Conservation (phyloP, 768 basidiomycete genomes). For the Rubroboletus pulcherrimus region DNA sequence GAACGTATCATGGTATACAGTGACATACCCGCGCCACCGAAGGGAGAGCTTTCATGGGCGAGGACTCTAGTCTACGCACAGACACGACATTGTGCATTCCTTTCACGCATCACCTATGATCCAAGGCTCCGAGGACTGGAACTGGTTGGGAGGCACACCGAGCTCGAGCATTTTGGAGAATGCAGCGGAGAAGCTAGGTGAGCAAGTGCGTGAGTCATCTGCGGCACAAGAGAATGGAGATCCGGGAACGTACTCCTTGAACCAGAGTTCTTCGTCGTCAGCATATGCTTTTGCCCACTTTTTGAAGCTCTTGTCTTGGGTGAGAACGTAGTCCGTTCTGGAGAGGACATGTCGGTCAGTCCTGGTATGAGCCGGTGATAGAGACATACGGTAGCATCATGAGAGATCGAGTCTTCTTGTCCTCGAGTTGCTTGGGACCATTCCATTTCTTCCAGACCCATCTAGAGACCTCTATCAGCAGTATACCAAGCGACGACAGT, state of each 20-base stretch:
- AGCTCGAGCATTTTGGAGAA: constrained; percentile 85
- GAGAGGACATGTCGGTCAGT: not conserved
- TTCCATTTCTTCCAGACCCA: constrained; percentile 97
- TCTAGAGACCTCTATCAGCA: constrained; percentile 28
- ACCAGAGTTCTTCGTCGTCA: constrained; percentile 79
- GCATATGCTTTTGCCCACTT: constrained; percentile 87
- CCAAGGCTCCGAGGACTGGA: constrained; percentile 72
- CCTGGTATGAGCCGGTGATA: not conserved
- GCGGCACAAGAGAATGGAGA: not conserved
- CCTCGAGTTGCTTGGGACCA: constrained; percentile 90
- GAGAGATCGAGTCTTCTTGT: constrained; percentile 81
- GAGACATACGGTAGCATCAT: constrained; percentile 92
- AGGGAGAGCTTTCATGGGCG: not conserved
- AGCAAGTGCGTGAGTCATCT: not conserved
- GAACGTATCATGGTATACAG: not conserved
- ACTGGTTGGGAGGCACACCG: constrained; percentile 84
- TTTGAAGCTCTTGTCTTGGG: constrained; percentile 90
- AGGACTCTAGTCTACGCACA: not conserved
- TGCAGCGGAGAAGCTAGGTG: constrained; percentile 71
- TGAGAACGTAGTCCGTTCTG: constrained; percentile 84
- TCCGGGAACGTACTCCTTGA: constrained; percentile 73
- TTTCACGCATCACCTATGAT: constrained; percentile 44
- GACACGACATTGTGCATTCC: not conserved
- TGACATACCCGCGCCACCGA: not conserved
- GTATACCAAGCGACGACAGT: not conserved